A percentile compares a stretch with the other conserved stretches of the same genome.
Conservation (phyloP, 164 flowering plant species). For the Sedum album region DNA sequence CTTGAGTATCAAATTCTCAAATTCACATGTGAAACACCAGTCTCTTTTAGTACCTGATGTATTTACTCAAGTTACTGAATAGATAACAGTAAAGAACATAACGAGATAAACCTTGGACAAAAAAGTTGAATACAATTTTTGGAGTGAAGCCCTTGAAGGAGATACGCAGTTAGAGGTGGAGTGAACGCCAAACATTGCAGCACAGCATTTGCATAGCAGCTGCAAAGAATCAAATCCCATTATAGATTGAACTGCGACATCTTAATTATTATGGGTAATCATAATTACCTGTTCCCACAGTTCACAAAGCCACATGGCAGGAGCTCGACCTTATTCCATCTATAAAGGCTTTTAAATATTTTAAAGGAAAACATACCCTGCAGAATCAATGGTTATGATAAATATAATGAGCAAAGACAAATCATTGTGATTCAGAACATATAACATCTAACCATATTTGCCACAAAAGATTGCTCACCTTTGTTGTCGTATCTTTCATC, state of each 20-base stretch:
- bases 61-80: background rate
- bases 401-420: background rate
- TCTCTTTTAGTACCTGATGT: slow-evolving; percentile 58
- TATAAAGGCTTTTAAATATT: slow-evolving; percentile 59
- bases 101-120: background rate
- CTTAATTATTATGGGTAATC: background rate
- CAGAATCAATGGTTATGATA: slow-evolving; percentile 12
- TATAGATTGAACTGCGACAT: background rate
- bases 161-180: slow-evolving; percentile 81
- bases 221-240: slow-evolving; percentile 28
- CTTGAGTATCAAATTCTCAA: slow-evolving; percentile 58
- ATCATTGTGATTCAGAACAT: background rate
- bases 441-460: slow-evolving; percentile 23
- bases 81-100: background rate
- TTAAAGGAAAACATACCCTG: slow-evolving; percentile 77
- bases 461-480: slow-evolving; percentile 35
- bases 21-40: slow-evolving; percentile 93
- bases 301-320: slow-evolving; percentile 74
- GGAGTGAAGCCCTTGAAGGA: slow-evolving; percentile 74
- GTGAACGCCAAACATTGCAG: slow-evolving; percentile 94
- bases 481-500: slow-evolving; percentile 9
- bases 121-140: slow-evolving; percentile 46
- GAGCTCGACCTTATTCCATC: slow-evolving; percentile 61
- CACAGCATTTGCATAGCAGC: slow-evolving; percentile 96
- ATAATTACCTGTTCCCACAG: slow-evolving; percentile 84